A percentile compares a stretch with the other conserved stretches of the same genome.
Conservation (phyloP, 2,329 filamentous ascomycete genomes). For the Colletotrichum sp. region DNA sequence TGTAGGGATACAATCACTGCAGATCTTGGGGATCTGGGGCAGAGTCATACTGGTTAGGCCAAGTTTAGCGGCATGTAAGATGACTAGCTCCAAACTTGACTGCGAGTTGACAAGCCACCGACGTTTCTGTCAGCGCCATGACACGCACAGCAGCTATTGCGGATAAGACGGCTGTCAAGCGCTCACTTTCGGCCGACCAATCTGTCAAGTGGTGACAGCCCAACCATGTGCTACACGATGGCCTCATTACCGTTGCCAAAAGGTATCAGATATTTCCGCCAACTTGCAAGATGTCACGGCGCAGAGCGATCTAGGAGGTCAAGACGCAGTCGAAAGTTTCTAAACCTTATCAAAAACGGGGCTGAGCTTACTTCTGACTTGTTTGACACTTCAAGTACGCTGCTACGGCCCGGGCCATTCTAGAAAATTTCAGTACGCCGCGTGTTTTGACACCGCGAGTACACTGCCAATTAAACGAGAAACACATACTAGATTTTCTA, state of each 20-base stretch:
- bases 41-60: not conserved
- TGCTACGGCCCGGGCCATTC: not conserved
- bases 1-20: not conserved
- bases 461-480: not conserved
- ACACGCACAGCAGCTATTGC: not conserved
- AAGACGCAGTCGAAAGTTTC: fast-evolving
- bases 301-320: not conserved
- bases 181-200: not conserved
- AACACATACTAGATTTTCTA: not conserved
- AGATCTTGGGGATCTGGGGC: not conserved
- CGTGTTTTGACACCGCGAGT: not conserved
- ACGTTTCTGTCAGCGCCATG: not conserved
- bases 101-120: not conserved
- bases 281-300: not conserved
- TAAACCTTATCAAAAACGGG: not conserved
- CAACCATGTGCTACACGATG: not conserved
- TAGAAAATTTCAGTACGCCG: not conserved
- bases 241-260: not conserved
- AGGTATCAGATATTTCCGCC: not conserved
- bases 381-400: not conserved
- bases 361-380: not conserved
- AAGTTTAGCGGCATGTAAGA: not conserved
- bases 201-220: not conserved
- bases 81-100: not conserved
- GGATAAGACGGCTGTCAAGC: not conserved